phyloP scores from a whole-genome alignment of 495 filamentous ascomycete species.

The Neurospora sp. region DNA sequence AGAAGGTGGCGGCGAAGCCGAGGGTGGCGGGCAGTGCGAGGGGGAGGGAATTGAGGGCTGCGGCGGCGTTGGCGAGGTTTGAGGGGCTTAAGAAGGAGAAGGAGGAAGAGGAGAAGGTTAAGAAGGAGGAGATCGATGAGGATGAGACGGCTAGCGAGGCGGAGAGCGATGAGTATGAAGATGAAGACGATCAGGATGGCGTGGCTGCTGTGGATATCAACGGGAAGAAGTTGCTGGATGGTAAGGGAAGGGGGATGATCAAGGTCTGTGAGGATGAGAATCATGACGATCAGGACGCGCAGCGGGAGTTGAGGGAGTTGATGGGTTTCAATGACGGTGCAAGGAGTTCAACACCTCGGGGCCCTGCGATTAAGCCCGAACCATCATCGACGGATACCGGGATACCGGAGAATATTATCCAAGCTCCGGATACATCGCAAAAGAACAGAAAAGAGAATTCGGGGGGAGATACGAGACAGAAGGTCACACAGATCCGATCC shows the following conservation, averaged over 20 bases:
- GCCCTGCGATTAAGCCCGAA: not conserved
- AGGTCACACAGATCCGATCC: not conserved
- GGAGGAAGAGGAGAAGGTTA: slow-evolving; percentile 16
- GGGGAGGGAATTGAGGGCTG: slow-evolving; percentile 65
- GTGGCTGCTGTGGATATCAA: slow-evolving; percentile 44
- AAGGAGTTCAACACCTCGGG: not conserved
- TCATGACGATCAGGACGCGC: slow-evolving; percentile 45
- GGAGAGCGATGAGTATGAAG: slow-evolving; percentile 34
- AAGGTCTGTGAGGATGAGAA: slow-evolving; percentile 67
- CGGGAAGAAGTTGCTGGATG: slow-evolving; percentile 49
- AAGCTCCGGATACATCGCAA: not conserved
- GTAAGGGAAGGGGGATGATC: slow-evolving; percentile 50
- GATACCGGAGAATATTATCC: not conserved
- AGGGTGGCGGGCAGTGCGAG: slow-evolving; percentile 58
- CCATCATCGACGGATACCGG: not conserved
- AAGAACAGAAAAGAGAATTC: not conserved
- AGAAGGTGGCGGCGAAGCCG: slow-evolving; percentile 49
- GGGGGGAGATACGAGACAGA: not conserved
- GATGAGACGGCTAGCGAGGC: slow-evolving; percentile 26
- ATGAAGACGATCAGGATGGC: slow-evolving; percentile 16
- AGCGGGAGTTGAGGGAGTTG: slow-evolving; percentile 54
- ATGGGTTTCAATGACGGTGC: slow-evolving; percentile 7
- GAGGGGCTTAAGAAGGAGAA: slow-evolving; percentile 44
- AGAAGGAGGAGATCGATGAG: slow-evolving; percentile 26
- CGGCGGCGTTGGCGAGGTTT: slow-evolving; percentile 66